phyloP scores from a whole-genome alignment of 257 asterid species.

The Anisodus acutangulus region DNA sequence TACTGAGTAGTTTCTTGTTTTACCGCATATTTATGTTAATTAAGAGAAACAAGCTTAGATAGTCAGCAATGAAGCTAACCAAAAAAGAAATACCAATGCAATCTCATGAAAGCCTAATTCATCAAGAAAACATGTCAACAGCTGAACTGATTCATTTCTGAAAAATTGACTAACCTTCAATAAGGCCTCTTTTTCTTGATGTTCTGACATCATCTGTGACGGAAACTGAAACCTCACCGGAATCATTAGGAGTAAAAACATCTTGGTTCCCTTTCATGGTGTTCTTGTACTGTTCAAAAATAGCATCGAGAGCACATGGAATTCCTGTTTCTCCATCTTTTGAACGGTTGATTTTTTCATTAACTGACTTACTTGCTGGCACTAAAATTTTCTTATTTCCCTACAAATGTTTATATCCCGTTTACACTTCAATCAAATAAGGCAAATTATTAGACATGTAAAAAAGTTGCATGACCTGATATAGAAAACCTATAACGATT shows the following conservation, averaged over 20 bases:
- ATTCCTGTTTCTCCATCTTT: constrained; percentile 41
- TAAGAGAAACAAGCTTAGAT: not conserved
- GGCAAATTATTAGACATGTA: not conserved
- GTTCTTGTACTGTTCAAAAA: constrained; percentile 61
- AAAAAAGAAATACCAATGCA: not conserved
- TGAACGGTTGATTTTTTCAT: constrained; percentile 35
- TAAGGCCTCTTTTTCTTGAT: constrained; percentile 53
- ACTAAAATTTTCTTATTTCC: constrained; percentile 50
- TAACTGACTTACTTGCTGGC: constrained; percentile 34
- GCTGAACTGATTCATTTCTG: not conserved
- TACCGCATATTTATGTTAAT: not conserved
- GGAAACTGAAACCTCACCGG: constrained; percentile 32
- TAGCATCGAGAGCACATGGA: constrained; percentile 48
- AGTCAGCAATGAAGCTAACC: not conserved
- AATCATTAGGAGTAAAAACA: constrained; percentile 20
- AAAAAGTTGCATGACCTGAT: not conserved
- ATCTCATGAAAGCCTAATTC: not conserved
- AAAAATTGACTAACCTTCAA: constrained; percentile 45
- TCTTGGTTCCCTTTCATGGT: constrained; percentile 37
- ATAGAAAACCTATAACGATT: not conserved
- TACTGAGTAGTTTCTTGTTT: constrained; percentile 8
- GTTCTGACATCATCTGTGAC: constrained; percentile 25
- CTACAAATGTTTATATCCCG: constrained; percentile 35
- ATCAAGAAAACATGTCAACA: not conserved
- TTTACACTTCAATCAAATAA: not conserved